Evolutionary conservation across 1,284 basidiomycete species (phyloP).

Genomic region (Apiotrichum sp.): DNA sequence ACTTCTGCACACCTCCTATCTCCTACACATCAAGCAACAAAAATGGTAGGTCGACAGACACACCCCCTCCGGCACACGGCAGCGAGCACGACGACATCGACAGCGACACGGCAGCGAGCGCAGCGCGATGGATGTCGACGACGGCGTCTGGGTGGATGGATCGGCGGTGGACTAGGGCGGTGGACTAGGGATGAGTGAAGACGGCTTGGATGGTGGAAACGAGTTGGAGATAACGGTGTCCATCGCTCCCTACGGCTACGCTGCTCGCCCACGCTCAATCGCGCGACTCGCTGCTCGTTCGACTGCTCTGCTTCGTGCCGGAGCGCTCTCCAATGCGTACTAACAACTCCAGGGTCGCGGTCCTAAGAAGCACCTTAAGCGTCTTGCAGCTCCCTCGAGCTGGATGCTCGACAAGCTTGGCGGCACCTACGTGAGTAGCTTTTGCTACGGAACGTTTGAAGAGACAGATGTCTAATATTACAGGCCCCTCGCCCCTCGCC

Average conservation of each 20-base stretch:
- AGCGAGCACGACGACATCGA: slow-evolving; percentile 1
- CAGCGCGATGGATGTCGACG: too few relatives aligned
- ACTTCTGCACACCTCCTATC: slow-evolving; percentile 1
- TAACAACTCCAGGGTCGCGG: slow-evolving; percentile 68
- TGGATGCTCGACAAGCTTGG: slow-evolving; percentile 99
- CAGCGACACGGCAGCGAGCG: not conserved
- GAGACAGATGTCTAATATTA: slow-evolving; percentile 46
- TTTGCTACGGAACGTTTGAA: slow-evolving; percentile 34
- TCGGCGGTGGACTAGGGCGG: too few relatives aligned
- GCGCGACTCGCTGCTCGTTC: too few relatives aligned
- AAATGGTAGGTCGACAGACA: slow-evolving; percentile 15
- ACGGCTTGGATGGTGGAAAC: too few relatives aligned
- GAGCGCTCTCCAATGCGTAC: not conserved
- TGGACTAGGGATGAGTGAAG: not conserved
- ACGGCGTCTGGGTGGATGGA: too few relatives aligned
- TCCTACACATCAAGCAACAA: slow-evolving; percentile 11
- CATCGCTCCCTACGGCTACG: too few relatives aligned
- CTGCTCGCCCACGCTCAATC: too few relatives aligned
- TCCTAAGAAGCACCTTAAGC: slow-evolving; percentile 99
- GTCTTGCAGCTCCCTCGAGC: slow-evolving; percentile 91
- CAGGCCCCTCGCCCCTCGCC: slow-evolving; percentile 86
- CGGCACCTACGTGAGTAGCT: slow-evolving; percentile 65
- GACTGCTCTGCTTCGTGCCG: not conserved
- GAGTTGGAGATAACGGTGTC: too few relatives aligned
- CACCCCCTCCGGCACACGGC: not conserved